Evolutionary conservation across 371 early-diverging fungal genomes (phyloP).

Genomic region (Actinomortierella ambigua): DNA sequence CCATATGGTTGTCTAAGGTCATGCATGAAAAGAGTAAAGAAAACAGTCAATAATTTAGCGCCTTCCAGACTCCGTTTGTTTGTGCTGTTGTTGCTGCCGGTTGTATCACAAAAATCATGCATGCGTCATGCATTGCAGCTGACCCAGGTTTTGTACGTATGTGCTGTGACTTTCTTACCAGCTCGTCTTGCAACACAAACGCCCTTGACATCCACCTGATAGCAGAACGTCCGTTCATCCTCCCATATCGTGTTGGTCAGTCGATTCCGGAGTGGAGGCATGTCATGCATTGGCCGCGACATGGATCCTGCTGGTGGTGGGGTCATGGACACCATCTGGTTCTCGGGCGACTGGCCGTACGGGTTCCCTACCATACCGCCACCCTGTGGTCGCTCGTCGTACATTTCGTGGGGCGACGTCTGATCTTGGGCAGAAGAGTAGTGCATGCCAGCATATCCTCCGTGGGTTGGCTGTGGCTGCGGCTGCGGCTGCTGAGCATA

Average conservation of each 20-base stretch:
- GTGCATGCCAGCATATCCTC: no score
- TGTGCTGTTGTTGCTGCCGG: no score
- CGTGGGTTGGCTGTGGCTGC: no score
- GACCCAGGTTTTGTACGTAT: no score
- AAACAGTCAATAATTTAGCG: conserved; percentile 7
- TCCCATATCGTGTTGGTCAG: conserved; percentile 85
- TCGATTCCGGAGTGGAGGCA: conserved; percentile 40
- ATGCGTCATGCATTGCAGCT: no score
- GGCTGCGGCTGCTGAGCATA: conserved; percentile 18
- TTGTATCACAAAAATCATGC: no score
- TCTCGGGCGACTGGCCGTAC: conserved; percentile 34
- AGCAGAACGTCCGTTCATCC: conserved; percentile 80
- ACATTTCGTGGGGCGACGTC: no score
- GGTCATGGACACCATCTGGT: conserved; percentile 23
- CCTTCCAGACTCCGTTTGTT: conserved; percentile 1
- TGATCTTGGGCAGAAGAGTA: no score
- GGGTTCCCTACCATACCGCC: conserved; percentile 44
- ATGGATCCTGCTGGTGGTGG: conserved; percentile 58
- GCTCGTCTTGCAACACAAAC: conserved; percentile 81
- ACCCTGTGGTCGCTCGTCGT: conserved; percentile 26
- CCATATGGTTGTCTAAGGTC: conserved; percentile 72
- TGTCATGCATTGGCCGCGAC: conserved; percentile 41
- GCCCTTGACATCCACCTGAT: conserved; percentile 79
- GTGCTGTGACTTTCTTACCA: conserved; percentile 65
- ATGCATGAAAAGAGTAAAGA: conserved; percentile 10